phyloP scores from a whole-genome alignment of 352 stramenopile genomes.

The Pythium dissimile region DNA sequence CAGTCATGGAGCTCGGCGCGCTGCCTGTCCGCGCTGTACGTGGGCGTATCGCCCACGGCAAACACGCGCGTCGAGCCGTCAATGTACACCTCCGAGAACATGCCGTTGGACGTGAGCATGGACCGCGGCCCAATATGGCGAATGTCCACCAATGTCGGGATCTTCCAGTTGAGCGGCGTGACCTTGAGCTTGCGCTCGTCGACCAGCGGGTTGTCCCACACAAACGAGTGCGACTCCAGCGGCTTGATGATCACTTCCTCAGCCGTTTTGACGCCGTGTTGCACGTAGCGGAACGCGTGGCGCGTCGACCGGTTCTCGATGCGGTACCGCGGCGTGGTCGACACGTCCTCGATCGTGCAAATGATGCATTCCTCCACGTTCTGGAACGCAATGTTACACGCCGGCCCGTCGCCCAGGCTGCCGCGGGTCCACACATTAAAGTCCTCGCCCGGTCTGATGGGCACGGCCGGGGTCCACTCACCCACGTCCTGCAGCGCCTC shows the following conservation, averaged over 20 bases:
- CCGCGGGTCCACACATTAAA: constrained; percentile 66
- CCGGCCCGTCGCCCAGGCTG: constrained; percentile 63
- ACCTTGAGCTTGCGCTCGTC: constrained; percentile 54
- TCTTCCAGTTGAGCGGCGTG: constrained; percentile 55
- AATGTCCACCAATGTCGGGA: constrained; percentile 72
- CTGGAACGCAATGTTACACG: constrained; percentile 62
- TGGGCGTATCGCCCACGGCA: constrained; percentile 67
- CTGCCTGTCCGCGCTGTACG: constrained; percentile 56
- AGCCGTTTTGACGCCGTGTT: constrained; percentile 47
- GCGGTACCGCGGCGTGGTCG: constrained; percentile 59
- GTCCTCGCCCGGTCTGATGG: constrained; percentile 27
- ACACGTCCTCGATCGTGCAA: constrained; percentile 64
- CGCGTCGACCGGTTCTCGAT: constrained; percentile 85
- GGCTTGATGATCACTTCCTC: constrained; percentile 71
- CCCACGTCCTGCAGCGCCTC: constrained; percentile 36
- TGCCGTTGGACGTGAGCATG: constrained; percentile 43
- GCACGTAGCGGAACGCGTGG: constrained; percentile 70
- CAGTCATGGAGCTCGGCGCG: constrained; percentile 61
- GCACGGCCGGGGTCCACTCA: constrained; percentile 57
- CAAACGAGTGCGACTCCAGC: constrained; percentile 72
- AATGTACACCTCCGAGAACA: constrained; percentile 86
- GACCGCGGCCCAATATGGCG: constrained; percentile 55
- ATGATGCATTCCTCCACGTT: constrained; percentile 70
- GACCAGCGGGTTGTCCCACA: constrained; percentile 72
- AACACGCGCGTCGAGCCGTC: constrained; percentile 77